These are phyloP conservation scores for Oryza glumipatula DNA, from an alignment of 176 grass and related monocot species.

Conservation along the genomic window DNA sequence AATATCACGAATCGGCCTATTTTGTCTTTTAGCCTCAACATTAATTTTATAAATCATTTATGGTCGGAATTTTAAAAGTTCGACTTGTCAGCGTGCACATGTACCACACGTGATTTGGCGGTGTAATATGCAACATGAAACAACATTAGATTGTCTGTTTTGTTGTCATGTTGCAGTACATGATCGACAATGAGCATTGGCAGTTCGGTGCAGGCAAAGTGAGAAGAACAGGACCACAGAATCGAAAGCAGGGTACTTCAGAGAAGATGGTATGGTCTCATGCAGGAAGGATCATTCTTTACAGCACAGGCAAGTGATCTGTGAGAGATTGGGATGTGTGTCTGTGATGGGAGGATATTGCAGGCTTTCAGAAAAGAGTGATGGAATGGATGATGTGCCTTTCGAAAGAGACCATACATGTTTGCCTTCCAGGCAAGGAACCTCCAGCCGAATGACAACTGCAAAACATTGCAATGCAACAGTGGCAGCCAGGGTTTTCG, in stretches of 20 bases:
- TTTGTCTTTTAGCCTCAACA: too few species aligned
- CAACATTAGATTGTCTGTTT: background rate
- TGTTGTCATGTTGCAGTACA: background rate
- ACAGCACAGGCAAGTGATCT: background rate
- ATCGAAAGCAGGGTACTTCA: background rate
- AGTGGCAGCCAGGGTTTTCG: background rate
- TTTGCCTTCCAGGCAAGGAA: slow-evolving; percentile 21
- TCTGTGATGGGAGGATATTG: background rate
- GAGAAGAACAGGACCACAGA: slow-evolving; percentile 10
- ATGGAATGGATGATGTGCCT: background rate
- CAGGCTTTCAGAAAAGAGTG: slow-evolving; percentile 40
- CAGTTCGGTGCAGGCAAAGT: background rate
- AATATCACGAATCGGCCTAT: too few species aligned
- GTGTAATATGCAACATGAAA: background rate
- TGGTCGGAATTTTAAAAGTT: too few species aligned
- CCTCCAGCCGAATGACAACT: background rate
- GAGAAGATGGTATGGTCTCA: background rate
- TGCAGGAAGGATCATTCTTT: slow-evolving; percentile 2
- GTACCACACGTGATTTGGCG: background rate
- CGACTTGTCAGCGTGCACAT: background rate
- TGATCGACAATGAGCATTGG: background rate
- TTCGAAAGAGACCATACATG: background rate
- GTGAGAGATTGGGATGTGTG: background rate
- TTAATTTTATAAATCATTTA: too few species aligned
- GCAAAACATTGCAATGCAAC: slow-evolving; percentile 3